Base-by-base conservation (phyloP, 148 eudicot genomes). In the Limonium bicolor region DNA sequence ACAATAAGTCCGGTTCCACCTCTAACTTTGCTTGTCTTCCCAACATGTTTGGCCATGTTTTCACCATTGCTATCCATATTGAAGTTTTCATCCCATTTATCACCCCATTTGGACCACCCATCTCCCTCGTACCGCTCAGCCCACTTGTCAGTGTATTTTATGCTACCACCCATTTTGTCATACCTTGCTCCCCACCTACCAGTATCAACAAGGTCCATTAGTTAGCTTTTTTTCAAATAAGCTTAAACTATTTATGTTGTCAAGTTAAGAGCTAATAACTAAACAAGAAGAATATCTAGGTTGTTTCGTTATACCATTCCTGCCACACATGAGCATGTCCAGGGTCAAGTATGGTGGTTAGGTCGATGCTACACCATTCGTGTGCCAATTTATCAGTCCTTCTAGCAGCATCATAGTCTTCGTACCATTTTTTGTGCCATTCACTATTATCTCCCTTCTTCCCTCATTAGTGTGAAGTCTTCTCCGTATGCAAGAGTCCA, bases 321-420 rank as follows among this genome's bases (percentile, higher is more conserved):
- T 86, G 84, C 96, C 96, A 86, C 55, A 76, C 72, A 52, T 86
- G 96, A 61, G 94, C 96, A 59, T 86, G 96, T 27, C 96, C 96
- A 54, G 58, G 77, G 13, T 82, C n/a, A 16, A 86, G 62, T 34
- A 55, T 66, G 33, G 94, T 78, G 67, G 48, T 45, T 25, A 79
- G 94, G 52, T 86, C 88, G 37, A 78, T 73, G 64, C 88, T 86
- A 67, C 96, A 86, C 77, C 77, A 82, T 60, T 86, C 82, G 59
- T 86, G 77, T 22, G 96, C 96, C 87, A 87, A 78, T 64, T 86
- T 86, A 15, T 86, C 96, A 20, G 94, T 73, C 54, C 60, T 59
- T 34, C 96, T 94, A 29, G 83, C 56, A 26, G 77, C 79, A 61
- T 72, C 88, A 33, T 86, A 82, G 24, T 48, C 65, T 56, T 86